Conservation (phyloP, 1,284 basidiomycete genomes). For the Schizopora paradoxa region DNA sequence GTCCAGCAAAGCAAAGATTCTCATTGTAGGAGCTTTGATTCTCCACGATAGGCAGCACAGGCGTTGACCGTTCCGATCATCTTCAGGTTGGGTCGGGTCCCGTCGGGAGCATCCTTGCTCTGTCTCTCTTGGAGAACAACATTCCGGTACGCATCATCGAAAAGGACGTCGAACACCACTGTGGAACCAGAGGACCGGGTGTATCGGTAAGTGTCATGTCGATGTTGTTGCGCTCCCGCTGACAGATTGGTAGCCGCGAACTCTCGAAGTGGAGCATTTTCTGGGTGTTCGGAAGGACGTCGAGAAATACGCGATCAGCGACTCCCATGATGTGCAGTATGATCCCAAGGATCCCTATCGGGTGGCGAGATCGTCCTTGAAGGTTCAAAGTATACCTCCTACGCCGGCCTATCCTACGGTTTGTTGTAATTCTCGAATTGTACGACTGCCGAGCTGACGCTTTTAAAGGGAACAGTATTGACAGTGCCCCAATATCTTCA, state of each 20-base stretch:
- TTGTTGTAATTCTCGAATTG: neutral
- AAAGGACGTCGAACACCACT: slow-evolving; percentile 9
- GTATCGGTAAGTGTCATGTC: no score
- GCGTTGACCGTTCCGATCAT: no score
- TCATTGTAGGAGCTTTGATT: no score
- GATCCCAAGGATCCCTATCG: slow-evolving; percentile 9
- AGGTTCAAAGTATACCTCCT: slow-evolving; percentile 7
- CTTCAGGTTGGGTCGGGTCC: slow-evolving; percentile 15
- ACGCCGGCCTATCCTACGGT: slow-evolving; percentile 13
- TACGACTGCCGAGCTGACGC: no score
- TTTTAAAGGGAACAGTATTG: neutral
- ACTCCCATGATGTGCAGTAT: neutral
- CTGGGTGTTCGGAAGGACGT: slow-evolving; percentile 12
- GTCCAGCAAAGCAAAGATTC: no score
- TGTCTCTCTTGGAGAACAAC: slow-evolving; percentile 13
- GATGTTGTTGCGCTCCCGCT: neutral
- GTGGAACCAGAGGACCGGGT: slow-evolving; percentile 6
- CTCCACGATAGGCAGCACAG: no score
- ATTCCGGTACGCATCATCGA: slow-evolving; percentile 16
- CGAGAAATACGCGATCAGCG: neutral
- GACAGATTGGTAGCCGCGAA: slow-evolving; percentile 13
- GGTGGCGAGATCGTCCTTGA: neutral
- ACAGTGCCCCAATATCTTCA: slow-evolving; percentile 14
- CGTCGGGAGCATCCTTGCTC: slow-evolving; percentile 8
- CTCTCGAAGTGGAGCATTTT: slow-evolving; percentile 13